Evolutionary conservation across 495 filamentous ascomycete genomes (phyloP), one percentile per base, ranked within the genome.

Genomic region (Xylaria intraflava): DNA sequence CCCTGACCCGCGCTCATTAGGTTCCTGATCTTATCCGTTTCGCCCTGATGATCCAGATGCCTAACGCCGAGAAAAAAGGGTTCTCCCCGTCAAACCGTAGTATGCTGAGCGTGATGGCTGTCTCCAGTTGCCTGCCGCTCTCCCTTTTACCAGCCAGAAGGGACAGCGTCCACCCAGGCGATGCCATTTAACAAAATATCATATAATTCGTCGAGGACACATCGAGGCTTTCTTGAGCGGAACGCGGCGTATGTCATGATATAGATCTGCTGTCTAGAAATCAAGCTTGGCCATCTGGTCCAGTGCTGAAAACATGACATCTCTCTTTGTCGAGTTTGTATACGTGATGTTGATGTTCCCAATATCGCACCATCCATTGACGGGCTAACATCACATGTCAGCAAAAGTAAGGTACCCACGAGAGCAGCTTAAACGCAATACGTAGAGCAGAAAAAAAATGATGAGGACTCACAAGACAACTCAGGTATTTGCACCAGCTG

Each of bases 401-500:
- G 47, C 29, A 23, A 4, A 9, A 11, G 0, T 6, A 9, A 11
- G 0, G 6, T 10, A 11, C 16, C 23, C 26, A 20, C 8, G 0
- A 31, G 10, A 31, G 24, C 1, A 1, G 7, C 12, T n/a, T n/a
- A n/a, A n/a, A n/a, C n/a, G n/a, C n/a, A n/a, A n/a, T n/a, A n/a
- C n/a, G n/a, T n/a, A n/a, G n/a, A n/a, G n/a, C n/a, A n/a, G n/a
- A n/a, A n/a, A n/a, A n/a, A n/a, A n/a, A 1, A 39, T 14, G 23
- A 26, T 26, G 45, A n/a, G 24, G 19, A 87, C 88, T 80, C 75
- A 93, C 88, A 70, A 98, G 70, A 60, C 93, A 98, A 68, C 86
- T 93, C 60, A 98, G 64, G 62, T 92, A 90, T 72, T 93, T 89
- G 74, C 93, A 98, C 93, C 93, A 96, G 2, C 67, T 72, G 66